Evolutionary conservation across 1,139 yeast genomes (phyloP).

Genomic region (Suhomyces atakaporum): DNA sequence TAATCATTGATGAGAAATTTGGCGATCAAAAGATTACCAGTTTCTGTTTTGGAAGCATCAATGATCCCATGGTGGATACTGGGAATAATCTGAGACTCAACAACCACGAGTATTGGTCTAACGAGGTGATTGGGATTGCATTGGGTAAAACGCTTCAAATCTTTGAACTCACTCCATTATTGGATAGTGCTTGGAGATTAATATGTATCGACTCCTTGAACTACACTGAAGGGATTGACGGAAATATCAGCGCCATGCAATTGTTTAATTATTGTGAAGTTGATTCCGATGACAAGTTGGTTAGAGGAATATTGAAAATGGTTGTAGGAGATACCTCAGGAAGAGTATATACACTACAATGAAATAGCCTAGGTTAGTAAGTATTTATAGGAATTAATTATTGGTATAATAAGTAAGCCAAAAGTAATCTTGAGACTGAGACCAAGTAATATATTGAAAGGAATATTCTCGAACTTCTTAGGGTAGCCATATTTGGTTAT

Average conservation of each 20-base stretch:
- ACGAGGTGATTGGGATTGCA: slow-evolving; percentile 35
- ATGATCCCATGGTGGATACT: slow-evolving; percentile 30
- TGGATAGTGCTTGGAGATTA: slow-evolving; percentile 27
- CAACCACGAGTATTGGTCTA: slow-evolving; percentile 42
- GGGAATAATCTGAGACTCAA: slow-evolving; percentile 25
- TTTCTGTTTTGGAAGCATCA: slow-evolving; percentile 37
- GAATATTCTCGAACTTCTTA: too few species aligned
- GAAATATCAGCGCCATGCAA: slow-evolving; percentile 18
- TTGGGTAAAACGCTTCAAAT: slow-evolving; percentile 24
- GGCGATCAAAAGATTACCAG: slow-evolving; percentile 21
- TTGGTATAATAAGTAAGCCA: too few species aligned
- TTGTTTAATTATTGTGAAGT: slow-evolving; percentile 34
- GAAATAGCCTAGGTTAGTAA: not conserved
- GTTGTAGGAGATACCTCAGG: slow-evolving; percentile 45
- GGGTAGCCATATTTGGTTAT: too few species aligned
- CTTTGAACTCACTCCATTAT: slow-evolving; percentile 27
- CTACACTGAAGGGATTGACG: slow-evolving; percentile 11
- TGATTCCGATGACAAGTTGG: slow-evolving; percentile 38
- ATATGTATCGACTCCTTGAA: slow-evolving; percentile 21
- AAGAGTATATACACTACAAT: slow-evolving; percentile 26
- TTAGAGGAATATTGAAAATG: slow-evolving; percentile 34
- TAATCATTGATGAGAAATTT: slow-evolving; percentile 26
- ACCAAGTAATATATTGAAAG: too few species aligned
- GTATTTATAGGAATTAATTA: too few species aligned
- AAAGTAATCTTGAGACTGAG: too few species aligned